phyloP scores from a whole-genome alignment of 768 basidiomycete species.

The Auriscalpium orientale region DNA sequence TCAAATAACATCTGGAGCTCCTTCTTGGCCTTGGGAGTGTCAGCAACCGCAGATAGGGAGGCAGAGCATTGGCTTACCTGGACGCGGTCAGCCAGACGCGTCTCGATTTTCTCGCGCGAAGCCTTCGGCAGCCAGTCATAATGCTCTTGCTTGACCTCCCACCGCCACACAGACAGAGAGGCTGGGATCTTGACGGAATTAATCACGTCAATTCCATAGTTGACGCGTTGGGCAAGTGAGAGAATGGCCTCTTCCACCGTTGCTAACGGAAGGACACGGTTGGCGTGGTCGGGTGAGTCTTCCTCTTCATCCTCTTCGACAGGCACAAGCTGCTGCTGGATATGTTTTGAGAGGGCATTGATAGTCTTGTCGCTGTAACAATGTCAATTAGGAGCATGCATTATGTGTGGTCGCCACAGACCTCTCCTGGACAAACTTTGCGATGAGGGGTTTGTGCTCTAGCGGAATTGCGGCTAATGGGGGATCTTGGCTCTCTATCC shows the following conservation, averaged over 20 bases:
- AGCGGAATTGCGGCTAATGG: slow-evolving; percentile 57
- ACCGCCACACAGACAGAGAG: slow-evolving; percentile 71
- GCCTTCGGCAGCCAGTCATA: slow-evolving; percentile 62
- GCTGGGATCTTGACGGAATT: slow-evolving; percentile 49
- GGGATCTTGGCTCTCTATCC: slow-evolving; percentile 36
- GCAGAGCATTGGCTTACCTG: slow-evolving; percentile 37
- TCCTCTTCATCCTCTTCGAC: slow-evolving; percentile 49
- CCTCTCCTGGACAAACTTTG: slow-evolving; percentile 85
- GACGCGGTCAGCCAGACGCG: slow-evolving; percentile 53
- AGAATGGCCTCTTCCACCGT: slow-evolving; percentile 62
- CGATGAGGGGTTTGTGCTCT: slow-evolving; percentile 66
- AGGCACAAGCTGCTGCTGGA: slow-evolving; percentile 64
- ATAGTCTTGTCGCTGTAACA: slow-evolving; percentile 63
- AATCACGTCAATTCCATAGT: slow-evolving; percentile 68
- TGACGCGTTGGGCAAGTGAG: slow-evolving; percentile 54
- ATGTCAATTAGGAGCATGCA: neutral
- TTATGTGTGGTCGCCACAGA: slow-evolving; percentile 23
- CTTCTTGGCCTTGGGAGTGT: slow-evolving; percentile 44
- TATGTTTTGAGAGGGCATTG: slow-evolving; percentile 52
- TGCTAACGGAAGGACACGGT: slow-evolving; percentile 32
- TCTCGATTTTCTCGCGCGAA: slow-evolving; percentile 52
- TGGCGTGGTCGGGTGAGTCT: slow-evolving; percentile 24
- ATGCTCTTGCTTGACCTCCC: slow-evolving; percentile 66
- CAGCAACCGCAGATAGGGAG: neutral
- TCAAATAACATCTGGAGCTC: slow-evolving; percentile 49